These are phyloP conservation scores for Hanseniaspora opuntiae DNA, from an alignment of 805 yeast species.

Conservation along the genomic window DNA sequence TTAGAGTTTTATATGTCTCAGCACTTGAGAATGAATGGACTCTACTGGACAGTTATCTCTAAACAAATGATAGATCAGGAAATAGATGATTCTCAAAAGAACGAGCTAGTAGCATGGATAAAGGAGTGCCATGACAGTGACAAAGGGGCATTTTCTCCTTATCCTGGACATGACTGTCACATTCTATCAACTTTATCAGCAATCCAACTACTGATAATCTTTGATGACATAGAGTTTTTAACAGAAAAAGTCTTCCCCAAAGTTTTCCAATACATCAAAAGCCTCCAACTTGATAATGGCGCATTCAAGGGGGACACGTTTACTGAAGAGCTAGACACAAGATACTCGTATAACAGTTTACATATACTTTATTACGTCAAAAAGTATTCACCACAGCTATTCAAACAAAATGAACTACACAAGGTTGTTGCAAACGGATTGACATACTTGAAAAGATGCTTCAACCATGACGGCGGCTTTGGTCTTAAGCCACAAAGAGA, in stretches of 20 bases:
- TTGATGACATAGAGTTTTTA: conserved; percentile 41
- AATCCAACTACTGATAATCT: conserved; percentile 60
- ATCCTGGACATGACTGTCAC: conserved; percentile 82
- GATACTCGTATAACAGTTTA: conserved; percentile 75
- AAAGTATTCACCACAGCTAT: not conserved
- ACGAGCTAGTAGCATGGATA: conserved; percentile 57
- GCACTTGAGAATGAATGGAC: conserved; percentile 78
- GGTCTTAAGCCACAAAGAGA: conserved; percentile 92
- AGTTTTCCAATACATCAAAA: conserved; percentile 28
- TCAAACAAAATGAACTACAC: conserved; percentile 19
- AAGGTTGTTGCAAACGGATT: conserved; percentile 50
- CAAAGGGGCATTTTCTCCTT: conserved; percentile 79
- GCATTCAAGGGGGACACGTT: conserved; percentile 79
- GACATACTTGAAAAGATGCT: conserved; percentile 51
- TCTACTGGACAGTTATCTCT: conserved; percentile 82
- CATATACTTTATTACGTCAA: conserved; percentile 41
- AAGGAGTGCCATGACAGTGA: conserved; percentile 44
- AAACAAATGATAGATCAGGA: conserved; percentile 29
- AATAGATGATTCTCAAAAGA: conserved; percentile 17
- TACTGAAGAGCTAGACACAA: conserved; percentile 75
- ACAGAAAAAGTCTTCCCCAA: conserved; percentile 22
- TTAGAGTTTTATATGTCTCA: conserved; percentile 66
- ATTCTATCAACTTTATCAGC: conserved; percentile 75
- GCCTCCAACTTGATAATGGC: conserved; percentile 37
- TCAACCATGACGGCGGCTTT: conserved; percentile 90